phyloP scores from a whole-genome alignment of 306 rosid species.

The peach (Prunus persica) region DNA sequence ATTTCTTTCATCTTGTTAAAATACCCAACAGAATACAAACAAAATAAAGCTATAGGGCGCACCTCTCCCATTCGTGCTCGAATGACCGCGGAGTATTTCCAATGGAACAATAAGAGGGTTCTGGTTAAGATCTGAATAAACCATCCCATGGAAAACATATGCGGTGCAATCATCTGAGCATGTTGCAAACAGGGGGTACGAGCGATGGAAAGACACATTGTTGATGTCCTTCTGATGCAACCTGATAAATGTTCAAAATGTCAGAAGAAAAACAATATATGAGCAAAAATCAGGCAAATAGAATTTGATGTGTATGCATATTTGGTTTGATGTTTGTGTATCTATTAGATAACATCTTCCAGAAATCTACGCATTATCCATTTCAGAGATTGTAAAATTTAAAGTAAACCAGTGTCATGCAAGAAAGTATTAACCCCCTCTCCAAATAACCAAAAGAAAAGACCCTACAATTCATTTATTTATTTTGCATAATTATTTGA shows the following conservation, averaged over 20 bases:
- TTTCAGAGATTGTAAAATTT: not conserved
- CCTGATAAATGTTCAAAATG: conserved; percentile 42
- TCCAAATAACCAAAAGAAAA: not conserved
- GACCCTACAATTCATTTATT: not conserved
- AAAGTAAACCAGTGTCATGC: not conserved
- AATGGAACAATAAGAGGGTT: conserved; percentile 89
- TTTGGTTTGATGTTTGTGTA: not conserved
- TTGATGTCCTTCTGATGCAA: conserved; percentile 91
- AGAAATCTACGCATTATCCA: not conserved
- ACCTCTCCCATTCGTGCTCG: conserved; percentile 80
- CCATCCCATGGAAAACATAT: conserved; percentile 90
- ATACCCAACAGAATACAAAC: conserved; percentile 10
- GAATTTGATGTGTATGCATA: not conserved
- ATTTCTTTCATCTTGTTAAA: not conserved
- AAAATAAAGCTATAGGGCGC: conserved; percentile 21
- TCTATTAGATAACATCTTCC: not conserved
- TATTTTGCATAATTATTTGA: not conserved
- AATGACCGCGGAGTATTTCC: conserved; percentile 84
- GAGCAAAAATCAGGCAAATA: not conserved
- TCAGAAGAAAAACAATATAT: conserved; percentile 8
- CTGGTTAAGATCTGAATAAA: conserved; percentile 86
- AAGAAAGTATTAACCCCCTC: not conserved
- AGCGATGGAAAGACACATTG: conserved; percentile 73
- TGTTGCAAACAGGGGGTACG: conserved; percentile 82
- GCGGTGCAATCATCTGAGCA: conserved; percentile 90